Conservation (phyloP, 768 basidiomycete genomes). For the Lentinus brumalis region DNA sequence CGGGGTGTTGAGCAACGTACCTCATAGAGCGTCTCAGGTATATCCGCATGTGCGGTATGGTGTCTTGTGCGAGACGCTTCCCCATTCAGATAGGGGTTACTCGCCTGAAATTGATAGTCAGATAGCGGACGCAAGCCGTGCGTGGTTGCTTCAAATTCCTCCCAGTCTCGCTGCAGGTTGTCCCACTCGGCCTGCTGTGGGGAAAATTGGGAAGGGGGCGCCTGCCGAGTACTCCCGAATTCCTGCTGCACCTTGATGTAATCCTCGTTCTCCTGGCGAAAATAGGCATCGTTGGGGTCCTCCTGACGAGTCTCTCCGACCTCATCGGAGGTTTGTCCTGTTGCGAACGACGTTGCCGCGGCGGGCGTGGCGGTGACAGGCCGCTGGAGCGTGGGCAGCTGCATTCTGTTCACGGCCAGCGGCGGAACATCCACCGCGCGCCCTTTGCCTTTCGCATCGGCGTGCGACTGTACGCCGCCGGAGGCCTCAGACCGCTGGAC, state of each 20-base stretch:
- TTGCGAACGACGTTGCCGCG: not conserved
- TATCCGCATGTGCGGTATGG: slow-evolving; percentile 39
- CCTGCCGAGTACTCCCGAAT: slow-evolving; percentile 14
- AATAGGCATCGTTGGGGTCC: slow-evolving; percentile 30
- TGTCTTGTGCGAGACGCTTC: slow-evolving; percentile 55
- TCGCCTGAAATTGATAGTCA: slow-evolving; percentile 70
- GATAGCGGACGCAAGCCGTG: slow-evolving; percentile 58
- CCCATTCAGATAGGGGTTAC: slow-evolving; percentile 78
- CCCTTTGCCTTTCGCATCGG: slow-evolving; percentile 72
- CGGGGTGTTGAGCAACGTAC: slow-evolving; percentile 27
- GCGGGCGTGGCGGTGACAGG: slow-evolving; percentile 5
- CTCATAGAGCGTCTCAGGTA: slow-evolving; percentile 36
- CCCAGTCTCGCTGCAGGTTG: slow-evolving; percentile 75
- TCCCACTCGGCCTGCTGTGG: slow-evolving; percentile 56
- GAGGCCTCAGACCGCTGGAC: slow-evolving; percentile 47
- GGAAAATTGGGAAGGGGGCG: not conserved
- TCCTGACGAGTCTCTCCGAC: slow-evolving; percentile 3
- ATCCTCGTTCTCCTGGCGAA: slow-evolving; percentile 37
- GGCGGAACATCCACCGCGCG: slow-evolving; percentile 24
- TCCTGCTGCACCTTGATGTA: slow-evolving; percentile 26
- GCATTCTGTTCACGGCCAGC: not conserved
- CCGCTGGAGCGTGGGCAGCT: slow-evolving; percentile 12
- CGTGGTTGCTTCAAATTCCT: slow-evolving; percentile 74
- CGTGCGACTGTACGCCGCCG: slow-evolving; percentile 23
- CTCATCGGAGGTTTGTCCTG: not conserved